phyloP scores from a whole-genome alignment of 768 basidiomycete species.

The Galerina marginata region DNA sequence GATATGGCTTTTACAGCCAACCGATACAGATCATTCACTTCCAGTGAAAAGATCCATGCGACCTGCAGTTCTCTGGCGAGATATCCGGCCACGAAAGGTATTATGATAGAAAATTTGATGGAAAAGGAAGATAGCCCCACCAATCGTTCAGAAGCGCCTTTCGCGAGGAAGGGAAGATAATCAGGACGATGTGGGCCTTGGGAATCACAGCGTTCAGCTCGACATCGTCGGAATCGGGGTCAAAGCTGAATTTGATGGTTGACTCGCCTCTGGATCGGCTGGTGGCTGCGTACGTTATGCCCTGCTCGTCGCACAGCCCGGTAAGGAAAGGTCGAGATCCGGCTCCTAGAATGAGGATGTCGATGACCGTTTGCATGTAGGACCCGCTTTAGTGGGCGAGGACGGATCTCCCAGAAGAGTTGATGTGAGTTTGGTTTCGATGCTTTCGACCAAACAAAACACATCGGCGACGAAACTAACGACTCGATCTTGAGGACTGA shows the following conservation, averaged over 20 bases:
- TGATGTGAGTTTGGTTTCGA: no score
- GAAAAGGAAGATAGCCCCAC: conserved; percentile 46
- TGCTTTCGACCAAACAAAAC: no score
- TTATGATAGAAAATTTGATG: no score
- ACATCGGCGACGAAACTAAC: no score
- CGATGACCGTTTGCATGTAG: conserved; percentile 37
- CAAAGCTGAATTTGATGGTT: conserved; percentile 62
- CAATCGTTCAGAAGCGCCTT: conserved; percentile 53
- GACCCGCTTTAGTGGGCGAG: no score
- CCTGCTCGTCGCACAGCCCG: conserved; percentile 49
- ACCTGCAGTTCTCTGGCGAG: no score
- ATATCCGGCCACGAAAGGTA: no score
- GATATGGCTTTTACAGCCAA: conserved; percentile 1
- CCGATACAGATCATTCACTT: conserved; percentile 17
- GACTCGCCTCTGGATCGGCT: conserved; percentile 55
- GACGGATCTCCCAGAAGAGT: no score
- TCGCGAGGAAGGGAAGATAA: conserved; percentile 57
- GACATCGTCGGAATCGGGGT: conserved; percentile 50
- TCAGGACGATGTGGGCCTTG: conserved; percentile 56
- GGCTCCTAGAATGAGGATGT: conserved; percentile 67
- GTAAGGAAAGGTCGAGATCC: conserved; percentile 68
- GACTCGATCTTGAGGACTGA: no score
- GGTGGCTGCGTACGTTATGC: conserved; percentile 54
- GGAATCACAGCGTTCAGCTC: conserved; percentile 54
- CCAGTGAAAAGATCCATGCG: no score